Base-by-base conservation (phyloP, 805 yeast species). In the Teunomyces lycoperdinae region DNA sequence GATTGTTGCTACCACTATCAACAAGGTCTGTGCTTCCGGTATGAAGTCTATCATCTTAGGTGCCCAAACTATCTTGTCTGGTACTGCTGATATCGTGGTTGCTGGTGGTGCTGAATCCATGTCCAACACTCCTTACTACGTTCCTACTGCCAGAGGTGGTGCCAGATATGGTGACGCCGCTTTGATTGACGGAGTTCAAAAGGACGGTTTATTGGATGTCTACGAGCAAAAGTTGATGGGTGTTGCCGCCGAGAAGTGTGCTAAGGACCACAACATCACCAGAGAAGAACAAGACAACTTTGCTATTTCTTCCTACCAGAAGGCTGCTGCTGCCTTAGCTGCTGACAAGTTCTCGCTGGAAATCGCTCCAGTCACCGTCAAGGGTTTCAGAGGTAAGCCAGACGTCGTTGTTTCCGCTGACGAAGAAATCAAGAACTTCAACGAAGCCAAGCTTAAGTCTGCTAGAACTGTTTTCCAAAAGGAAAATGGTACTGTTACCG, bases 21-120 rank as follows among this genome's bases (percentile, higher is more conserved):
- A 94, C 81, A 92, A 92, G 76, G 98, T 94, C 49, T 94, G 99
- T 76, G 96, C 99, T 36, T 87, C 96, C 9, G 98, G 97, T 58
- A 73, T 91, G 82, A 92, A 94, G 74, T 81, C 97, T 39, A 83
- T 90, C 61, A 89, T 91, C 60, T 70, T 87, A 50, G 99, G 88
- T 53, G 90, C 97, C 35, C 98, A 91, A 74, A 75, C 91, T 45
- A 91, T 92, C 58, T 69, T 87, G 63, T 80, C 94, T 55, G 97
- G 98, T 46, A 76, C 79, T 54, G 96, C 96, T 48, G 97, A 91
- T 62, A 84, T 94, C 50, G 94, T 94, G 41, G 87, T 94, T 56
- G 95, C 94, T 30, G 99, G 98, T 58, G 99, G 99, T 64, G 94
- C 96, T 58, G 99, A 94, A 74, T 86, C 96, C 49, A 92, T 94